Evolutionary conservation across 148 eudicot species (phyloP).

Genomic region (Drosera capensis): DNA sequence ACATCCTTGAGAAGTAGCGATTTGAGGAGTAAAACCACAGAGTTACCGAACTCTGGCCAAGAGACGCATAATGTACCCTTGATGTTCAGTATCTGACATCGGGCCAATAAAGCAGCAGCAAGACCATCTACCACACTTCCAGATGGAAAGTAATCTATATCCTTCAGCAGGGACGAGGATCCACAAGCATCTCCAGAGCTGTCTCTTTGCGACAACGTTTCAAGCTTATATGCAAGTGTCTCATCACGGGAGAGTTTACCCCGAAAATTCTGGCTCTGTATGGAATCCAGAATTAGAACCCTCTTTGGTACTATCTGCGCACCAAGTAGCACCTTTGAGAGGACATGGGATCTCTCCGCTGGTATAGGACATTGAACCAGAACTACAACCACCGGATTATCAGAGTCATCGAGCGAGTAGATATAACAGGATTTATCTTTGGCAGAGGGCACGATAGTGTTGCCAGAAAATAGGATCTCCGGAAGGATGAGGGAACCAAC

Average conservation of each 20-base stretch:
- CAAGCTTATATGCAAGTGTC: constrained; percentile 61
- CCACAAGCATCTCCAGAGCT: constrained; percentile 6
- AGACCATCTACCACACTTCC: constrained; percentile 84
- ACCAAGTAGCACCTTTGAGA: constrained; percentile 55
- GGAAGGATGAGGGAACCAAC: constrained; percentile 70
- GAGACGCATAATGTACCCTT: constrained; percentile 54
- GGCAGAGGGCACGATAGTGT: constrained; percentile 37
- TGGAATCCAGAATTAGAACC: constrained; percentile 65
- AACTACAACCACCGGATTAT: constrained; percentile 27
- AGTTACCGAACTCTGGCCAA: constrained; percentile 68
- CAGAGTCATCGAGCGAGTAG: constrained; percentile 35
- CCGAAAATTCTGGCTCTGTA: constrained; percentile 62
- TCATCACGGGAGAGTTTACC: constrained; percentile 76
- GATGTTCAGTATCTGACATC: constrained; percentile 50
- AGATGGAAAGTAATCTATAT: constrained; percentile 55
- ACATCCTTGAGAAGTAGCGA: constrained; percentile 42
- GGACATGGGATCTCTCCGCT: constrained; percentile 61
- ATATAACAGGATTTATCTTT: constrained; percentile 63
- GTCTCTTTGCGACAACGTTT: constrained; percentile 40
- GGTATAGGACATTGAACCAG: constrained; percentile 45
- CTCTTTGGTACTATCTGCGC: constrained; percentile 56
- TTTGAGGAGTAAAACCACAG: constrained; percentile 36
- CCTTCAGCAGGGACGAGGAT: constrained; percentile 25
- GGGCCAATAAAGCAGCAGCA: constrained; percentile 62
- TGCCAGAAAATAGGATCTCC: constrained; percentile 59